A percentile compares a stretch with the other conserved stretches of the same genome.
Evolutionary conservation across 2,329 filamentous ascomycete genomes (phyloP).

Genomic region (Colletotrichum orbiculare): DNA sequence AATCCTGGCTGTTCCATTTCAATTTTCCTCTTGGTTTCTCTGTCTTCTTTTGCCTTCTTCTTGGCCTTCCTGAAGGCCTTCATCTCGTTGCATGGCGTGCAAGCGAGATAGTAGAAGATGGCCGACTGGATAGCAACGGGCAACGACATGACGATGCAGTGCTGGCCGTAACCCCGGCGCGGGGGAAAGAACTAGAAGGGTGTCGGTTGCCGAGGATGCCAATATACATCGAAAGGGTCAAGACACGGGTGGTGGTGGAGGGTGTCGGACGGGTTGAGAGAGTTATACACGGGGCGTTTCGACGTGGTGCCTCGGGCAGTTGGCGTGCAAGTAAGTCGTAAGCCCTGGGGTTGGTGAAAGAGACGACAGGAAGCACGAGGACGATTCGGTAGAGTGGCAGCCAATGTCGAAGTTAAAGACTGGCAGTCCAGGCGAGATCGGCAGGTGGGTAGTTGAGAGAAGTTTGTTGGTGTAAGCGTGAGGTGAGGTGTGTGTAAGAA

Average conservation of each 20-base stretch:
- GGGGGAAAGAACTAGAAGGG: slow-evolving; percentile 20
- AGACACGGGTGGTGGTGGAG: background rate
- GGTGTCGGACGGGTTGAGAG: slow-evolving; percentile 10
- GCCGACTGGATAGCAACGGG: slow-evolving; percentile 76
- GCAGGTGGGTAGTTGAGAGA: slow-evolving; percentile 2
- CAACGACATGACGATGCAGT: slow-evolving; percentile 57
- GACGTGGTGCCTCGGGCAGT: slow-evolving; percentile 20
- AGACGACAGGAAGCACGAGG: slow-evolving; percentile 19
- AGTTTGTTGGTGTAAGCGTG: background rate
- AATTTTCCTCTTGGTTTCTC: slow-evolving; percentile 71
- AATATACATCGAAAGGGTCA: slow-evolving; percentile 28
- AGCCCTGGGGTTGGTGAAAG: background rate
- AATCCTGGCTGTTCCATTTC: slow-evolving; percentile 77
- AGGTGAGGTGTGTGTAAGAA: background rate
- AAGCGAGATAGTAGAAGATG: slow-evolving; percentile 81
- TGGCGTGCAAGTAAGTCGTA: slow-evolving; percentile 14
- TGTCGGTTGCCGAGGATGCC: slow-evolving; percentile 15
- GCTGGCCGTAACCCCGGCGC: slow-evolving; percentile 29
- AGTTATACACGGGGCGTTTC: slow-evolving; percentile 17
- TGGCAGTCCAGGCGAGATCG: background rate
- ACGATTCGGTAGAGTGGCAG: background rate
- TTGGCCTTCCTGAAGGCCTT: slow-evolving; percentile 76
- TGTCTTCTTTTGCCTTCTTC: slow-evolving; percentile 75
- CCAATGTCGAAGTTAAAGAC: slow-evolving; percentile 15
- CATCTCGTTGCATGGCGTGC: slow-evolving; percentile 80